These are phyloP conservation scores for Theileria equi DNA, from an alignment of 169 alveolate genomes.

Conservation along the genomic window DNA sequence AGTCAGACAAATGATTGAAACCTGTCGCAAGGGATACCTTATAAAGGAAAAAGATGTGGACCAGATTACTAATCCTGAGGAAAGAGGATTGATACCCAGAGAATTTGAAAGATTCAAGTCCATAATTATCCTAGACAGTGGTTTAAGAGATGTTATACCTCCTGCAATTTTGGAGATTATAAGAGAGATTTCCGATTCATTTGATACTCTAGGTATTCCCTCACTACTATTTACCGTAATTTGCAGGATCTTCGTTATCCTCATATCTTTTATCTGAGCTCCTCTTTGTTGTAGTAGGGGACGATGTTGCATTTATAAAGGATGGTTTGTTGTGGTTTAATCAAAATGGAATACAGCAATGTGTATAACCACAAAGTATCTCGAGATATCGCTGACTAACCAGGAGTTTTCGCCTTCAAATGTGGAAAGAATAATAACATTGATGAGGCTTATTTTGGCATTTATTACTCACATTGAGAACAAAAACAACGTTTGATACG, in stretches of 20 bases:
- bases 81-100: too few species aligned
- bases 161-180: constrained; percentile 4
- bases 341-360: constrained; percentile 3
- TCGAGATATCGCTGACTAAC: background rate
- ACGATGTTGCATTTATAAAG: background rate
- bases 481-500: background rate
- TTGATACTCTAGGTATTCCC: constrained; percentile 3
- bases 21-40: constrained; percentile 4
- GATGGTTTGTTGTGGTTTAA: constrained; percentile 5
- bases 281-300: constrained; percentile 12
- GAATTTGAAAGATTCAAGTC: constrained; percentile 12
- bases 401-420: constrained; percentile 1
- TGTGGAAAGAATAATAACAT: constrained; percentile 3
- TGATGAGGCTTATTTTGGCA: constrained; percentile 3
- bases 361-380: background rate
- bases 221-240: background rate
- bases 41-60: too few species aligned
- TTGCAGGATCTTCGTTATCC: background rate
- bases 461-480: background rate
- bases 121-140: background rate
- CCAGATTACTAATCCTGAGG: too few species aligned
- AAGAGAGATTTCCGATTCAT: constrained; percentile 5
- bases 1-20: constrained; percentile 23
- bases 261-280: constrained; percentile 8
- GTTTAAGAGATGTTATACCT: constrained; percentile 1